Base-by-base conservation (phyloP, 2,329 filamentous ascomycete species). In the Coniochaeta pulveracea region DNA sequence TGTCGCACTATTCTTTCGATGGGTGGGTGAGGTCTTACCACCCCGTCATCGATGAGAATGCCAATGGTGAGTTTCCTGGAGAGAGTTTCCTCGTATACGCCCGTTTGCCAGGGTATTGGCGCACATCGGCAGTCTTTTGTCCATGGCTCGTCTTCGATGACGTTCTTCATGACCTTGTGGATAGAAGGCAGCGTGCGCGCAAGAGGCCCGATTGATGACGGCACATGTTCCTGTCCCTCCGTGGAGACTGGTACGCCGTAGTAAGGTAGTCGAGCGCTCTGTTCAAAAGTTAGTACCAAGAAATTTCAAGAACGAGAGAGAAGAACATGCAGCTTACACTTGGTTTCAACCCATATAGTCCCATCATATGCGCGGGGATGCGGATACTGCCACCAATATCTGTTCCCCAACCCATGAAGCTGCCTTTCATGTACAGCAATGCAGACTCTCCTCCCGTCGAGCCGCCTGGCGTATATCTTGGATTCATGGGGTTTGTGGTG, bases 211-310 rank as follows among this genome's bases (percentile, higher is more conserved):
- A 77, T 54, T 0, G 72, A 62, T 0, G 74, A 79, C 2, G 73
- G 73, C 0, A 79, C 67, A 48, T 79, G 72, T 36, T 77, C 70
- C 43, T 79, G 74, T 3, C 75, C 72, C 25, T 77, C 72, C 0
- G 69, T 76, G 0, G 72, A 76, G 0, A 78, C 73, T 0, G 69
- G 60, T 0, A 74, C 69, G 0, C 71, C 72, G 10, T 60, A 46
- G 33, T 78, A 79, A 0, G 75, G 71, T 1, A 77, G 46, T 5
- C 74, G 61, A 3, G 60, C 57, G 40, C 66, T 76, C 70, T 76
- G 19, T 21, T 31, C 11, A 10, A 24, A n/a, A 14, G 17, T 10
- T 12, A 29, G 17, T 5, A 22, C 35, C 22, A 19, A 26, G 10
- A 16, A 14, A 18, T 10, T 18, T 15, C 16, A 14, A 61, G 39